These are phyloP conservation scores for Pyrenophora seminiperda DNA, from an alignment of 2,329 filamentous ascomycete species.

Conservation along the genomic window DNA sequence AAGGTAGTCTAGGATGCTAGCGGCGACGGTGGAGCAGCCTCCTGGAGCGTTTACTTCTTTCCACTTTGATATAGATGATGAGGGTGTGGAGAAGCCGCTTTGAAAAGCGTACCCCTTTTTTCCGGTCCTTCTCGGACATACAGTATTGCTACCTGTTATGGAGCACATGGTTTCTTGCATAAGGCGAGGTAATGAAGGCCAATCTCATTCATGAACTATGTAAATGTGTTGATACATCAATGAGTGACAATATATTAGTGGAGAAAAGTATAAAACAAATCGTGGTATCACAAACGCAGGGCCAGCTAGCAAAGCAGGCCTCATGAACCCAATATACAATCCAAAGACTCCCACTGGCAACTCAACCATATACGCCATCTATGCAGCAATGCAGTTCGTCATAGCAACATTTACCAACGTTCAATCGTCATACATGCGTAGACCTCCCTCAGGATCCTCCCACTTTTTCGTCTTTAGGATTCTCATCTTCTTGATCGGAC, in stretches of 20 bases:
- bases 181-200: not conserved
- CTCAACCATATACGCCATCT: not conserved
- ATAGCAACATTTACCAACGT: conserved; percentile 1
- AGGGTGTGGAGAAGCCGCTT: not conserved
- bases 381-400: conserved; percentile 8
- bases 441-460: conserved; percentile 44
- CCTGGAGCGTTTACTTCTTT: not conserved
- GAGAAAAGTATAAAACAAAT: not conserved
- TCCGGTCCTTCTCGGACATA: too few relatives aligned
- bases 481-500: conserved; percentile 57
- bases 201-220: too few relatives aligned
- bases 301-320: not conserved
- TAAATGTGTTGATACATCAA: too few relatives aligned
- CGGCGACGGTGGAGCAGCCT: not conserved
- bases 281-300: conserved; percentile 14
- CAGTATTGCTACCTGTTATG: too few relatives aligned
- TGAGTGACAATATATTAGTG: too few relatives aligned
- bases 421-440: conserved; percentile 29
- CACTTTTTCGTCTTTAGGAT: conserved; percentile 57
- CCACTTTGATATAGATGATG: conserved; percentile 2
- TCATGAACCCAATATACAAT: too few relatives aligned
- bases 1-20: conserved; percentile 22
- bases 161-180: too few relatives aligned
- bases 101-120: not conserved
- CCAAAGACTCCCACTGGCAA: too few relatives aligned